Conservation (phyloP, 192 early-diverging fungal genomes). For the Backusella macrospora region DNA sequence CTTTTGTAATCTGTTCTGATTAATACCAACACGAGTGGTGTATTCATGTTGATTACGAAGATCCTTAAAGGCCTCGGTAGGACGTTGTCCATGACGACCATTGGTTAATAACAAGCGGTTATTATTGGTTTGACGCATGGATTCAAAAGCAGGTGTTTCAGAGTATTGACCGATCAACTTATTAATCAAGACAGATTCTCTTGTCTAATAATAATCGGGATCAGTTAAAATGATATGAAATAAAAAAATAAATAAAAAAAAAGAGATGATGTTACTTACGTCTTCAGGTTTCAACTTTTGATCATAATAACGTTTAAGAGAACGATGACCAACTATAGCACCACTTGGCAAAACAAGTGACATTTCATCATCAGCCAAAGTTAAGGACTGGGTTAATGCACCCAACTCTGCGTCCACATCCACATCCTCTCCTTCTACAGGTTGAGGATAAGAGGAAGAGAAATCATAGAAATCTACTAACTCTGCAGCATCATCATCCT, state of each 20-base stretch:
- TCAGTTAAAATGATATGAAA: not conserved
- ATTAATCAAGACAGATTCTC: slow-evolving; percentile 81
- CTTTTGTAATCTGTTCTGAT: slow-evolving; percentile 85
- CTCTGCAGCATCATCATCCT: slow-evolving; percentile 88
- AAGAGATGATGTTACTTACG: no score
- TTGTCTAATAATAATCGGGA: slow-evolving; percentile 39
- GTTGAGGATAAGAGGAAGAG: slow-evolving; percentile 77
- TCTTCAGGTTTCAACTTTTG: slow-evolving; percentile 74
- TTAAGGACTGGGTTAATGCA: slow-evolving; percentile 39
- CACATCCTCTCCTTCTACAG: slow-evolving; percentile 43
- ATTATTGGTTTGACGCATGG: slow-evolving; percentile 22
- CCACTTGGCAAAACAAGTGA: slow-evolving; percentile 90
- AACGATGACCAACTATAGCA: slow-evolving; percentile 77
- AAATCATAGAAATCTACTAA: slow-evolving; percentile 97
- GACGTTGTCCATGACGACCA: slow-evolving; percentile 23
- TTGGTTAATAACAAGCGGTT: slow-evolving; percentile 34
- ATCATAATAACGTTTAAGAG: slow-evolving; percentile 81
- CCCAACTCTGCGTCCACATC: slow-evolving; percentile 49
- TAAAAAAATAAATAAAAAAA: no score
- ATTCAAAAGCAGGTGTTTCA: slow-evolving; percentile 49
- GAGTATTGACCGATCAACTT: slow-evolving; percentile 75
- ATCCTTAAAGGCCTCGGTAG: slow-evolving; percentile 59
- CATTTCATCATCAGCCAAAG: slow-evolving; percentile 79
- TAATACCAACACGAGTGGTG: slow-evolving; percentile 66
- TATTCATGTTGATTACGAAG: slow-evolving; percentile 62